Evolutionary conservation across 768 basidiomycete genomes (phyloP), one percentile per base, ranked within the genome.

Genomic region (Phaeotremella skinneri): DNA sequence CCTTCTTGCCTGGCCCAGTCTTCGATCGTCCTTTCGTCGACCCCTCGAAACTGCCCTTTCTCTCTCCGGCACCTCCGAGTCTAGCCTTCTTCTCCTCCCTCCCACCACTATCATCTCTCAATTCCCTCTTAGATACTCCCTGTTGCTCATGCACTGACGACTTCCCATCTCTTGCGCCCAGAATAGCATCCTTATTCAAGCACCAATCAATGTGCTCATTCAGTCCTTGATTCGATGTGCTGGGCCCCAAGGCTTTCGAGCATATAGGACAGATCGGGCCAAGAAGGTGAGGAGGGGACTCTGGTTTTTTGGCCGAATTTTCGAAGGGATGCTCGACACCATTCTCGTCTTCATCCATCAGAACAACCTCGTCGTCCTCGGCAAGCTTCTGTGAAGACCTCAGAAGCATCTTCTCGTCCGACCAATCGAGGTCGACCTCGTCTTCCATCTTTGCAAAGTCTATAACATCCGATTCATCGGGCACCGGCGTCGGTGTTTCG

Each of bases 181-280:
- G 78, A 61, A 94, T 91, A 2, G 85, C 87, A 23, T 82, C 83
- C 58, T 84, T 83, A 72, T 89, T 92, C 51, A 96, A 76, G 70
- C 92, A 96, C 68, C 86, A 88, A 75, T 96, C 91, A 43, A 96
- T 81, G 68, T 96, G 91, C n/a, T 83, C 80, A 70, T 96, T 94
- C 31, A 96, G 77, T 3, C 83, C 85, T 49, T 82, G 80, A 71
- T 96, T 96, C 73, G 90, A 85, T 0, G 82, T 84, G 59, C 55
- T 58, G 1, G 66, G 51, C 34, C 82, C 78, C 54, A 91, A 73
- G 13, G 77, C 73, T 70, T 83, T 85, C 25, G 77, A 72, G 67
- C 90, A 93, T 23, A 92, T 79, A 2, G 92, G 91, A 75, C 90
- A 93, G 0, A 76, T 74, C 54, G 83, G 81, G 16, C 61, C 65